These are phyloP conservation scores for Aureobasidium lini DNA, from an alignment of 2,329 filamentous ascomycete genomes.

Conservation along the genomic window DNA sequence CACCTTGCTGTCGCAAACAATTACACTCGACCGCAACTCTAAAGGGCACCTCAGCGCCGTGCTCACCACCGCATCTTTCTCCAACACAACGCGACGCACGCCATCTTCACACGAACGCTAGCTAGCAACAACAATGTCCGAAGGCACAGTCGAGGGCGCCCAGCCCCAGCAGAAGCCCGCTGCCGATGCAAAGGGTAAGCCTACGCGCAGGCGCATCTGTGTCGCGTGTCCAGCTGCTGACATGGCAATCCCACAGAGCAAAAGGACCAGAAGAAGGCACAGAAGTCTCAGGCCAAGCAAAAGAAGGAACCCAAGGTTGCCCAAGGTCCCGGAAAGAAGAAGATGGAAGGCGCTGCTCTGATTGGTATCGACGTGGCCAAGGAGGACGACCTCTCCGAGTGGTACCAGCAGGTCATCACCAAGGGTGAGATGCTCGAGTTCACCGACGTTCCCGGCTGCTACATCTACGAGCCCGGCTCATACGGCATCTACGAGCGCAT, in stretches of 20 bases:
- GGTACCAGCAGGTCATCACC: constrained; percentile 96
- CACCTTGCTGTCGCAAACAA: not conserved
- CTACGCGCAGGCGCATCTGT: not conserved
- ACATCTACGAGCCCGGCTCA: constrained; percentile 71
- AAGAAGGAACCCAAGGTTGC: constrained; percentile 13
- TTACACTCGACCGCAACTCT: not conserved
- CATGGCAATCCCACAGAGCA: constrained; percentile 19
- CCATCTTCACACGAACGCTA: not conserved
- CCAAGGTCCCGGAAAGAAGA: constrained; percentile 25
- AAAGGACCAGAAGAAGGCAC: constrained; percentile 26
- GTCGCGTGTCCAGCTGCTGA: not conserved
- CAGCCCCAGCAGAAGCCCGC: constrained; percentile 16
- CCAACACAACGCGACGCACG: not conserved
- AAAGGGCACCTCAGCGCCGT: not conserved
- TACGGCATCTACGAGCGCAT: constrained; percentile 64
- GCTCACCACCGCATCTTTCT: not conserved
- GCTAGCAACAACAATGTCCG: constrained; percentile 5
- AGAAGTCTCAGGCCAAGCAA: constrained; percentile 22
- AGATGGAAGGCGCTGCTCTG: constrained; percentile 54
- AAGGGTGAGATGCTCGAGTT: constrained; percentile 98
- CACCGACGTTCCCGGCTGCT: constrained; percentile 96
- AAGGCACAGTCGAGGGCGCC: constrained; percentile 16
- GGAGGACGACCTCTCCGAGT: constrained; percentile 78
- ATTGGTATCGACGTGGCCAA: constrained; percentile 87
- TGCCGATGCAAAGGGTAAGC: constrained; percentile 16